A percentile compares a stretch with the other conserved stretches of the same genome.
Evolutionary conservation across 2,329 filamentous ascomycete species (phyloP).

Genomic region (Cyphellophora attinorum): DNA sequence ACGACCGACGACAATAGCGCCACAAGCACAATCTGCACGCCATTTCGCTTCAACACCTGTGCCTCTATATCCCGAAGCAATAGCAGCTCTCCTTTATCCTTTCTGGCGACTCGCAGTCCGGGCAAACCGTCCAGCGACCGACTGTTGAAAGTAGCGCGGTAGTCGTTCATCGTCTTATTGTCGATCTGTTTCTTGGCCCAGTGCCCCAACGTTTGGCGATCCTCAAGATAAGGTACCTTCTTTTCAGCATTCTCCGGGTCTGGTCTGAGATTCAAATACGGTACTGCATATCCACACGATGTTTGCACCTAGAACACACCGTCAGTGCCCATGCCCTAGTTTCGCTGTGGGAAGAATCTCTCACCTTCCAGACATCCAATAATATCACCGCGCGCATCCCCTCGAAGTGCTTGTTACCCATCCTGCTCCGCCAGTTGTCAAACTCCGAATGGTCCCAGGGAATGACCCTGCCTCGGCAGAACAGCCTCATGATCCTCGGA

Average conservation of each 20-base stretch:
- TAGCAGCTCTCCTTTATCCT: slow-evolving; percentile 39
- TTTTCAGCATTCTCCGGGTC: slow-evolving; percentile 21
- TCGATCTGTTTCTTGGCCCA: slow-evolving; percentile 42
- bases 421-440: slow-evolving; percentile 28
- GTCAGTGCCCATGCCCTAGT: background rate
- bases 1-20: background rate
- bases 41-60: slow-evolving; percentile 2
- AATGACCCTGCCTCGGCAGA: slow-evolving; percentile 49
- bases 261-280: slow-evolving; percentile 35
- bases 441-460: slow-evolving; percentile 49
- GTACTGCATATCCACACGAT: slow-evolving; percentile 57
- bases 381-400: slow-evolving; percentile 52
- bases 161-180: slow-evolving; percentile 40
- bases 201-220: slow-evolving; percentile 46
- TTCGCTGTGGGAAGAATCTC: slow-evolving; percentile 3
- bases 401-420: slow-evolving; percentile 33
- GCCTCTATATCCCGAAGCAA: slow-evolving; percentile 29
- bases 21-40: background rate
- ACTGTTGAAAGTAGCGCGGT: slow-evolving; percentile 46
- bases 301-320: slow-evolving; percentile 42
- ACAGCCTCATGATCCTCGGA: slow-evolving; percentile 55
- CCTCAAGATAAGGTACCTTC: slow-evolving; percentile 31
- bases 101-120: slow-evolving; percentile 44
- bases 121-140: slow-evolving; percentile 49
- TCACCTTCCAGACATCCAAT: slow-evolving; percentile 50